Conservation (phyloP, 2,329 filamentous ascomycete species). For the Colletotrichum trifolii region DNA sequence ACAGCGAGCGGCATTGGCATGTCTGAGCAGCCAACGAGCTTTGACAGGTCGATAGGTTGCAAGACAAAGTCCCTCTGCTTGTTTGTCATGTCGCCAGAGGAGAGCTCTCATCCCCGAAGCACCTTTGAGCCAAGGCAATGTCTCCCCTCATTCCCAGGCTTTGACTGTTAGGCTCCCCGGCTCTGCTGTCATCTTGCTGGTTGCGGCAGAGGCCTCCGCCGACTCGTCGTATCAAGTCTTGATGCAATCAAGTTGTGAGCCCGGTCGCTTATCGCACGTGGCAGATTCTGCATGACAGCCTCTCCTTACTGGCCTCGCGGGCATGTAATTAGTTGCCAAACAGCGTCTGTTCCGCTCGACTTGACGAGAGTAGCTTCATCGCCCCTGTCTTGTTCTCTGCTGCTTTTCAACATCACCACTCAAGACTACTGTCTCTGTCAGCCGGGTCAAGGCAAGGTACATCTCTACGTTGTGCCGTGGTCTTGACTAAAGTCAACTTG, state of each 20-base stretch:
- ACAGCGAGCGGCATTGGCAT: too few species aligned
- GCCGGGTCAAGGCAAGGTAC: background rate
- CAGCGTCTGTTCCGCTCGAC: too few species aligned
- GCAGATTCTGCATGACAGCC: too few species aligned
- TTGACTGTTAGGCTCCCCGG: background rate
- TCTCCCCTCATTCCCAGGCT: too few species aligned
- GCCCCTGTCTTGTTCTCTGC: background rate
- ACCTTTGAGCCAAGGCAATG: too few species aligned
- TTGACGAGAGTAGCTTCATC: too few species aligned
- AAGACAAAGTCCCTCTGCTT: too few species aligned
- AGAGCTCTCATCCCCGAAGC: too few species aligned
- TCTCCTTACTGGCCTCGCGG: too few species aligned
- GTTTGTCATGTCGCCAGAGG: too few species aligned
- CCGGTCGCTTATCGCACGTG: slow-evolving; percentile 7
- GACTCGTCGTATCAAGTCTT: slow-evolving; percentile 36
- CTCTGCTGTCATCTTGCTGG: slow-evolving; percentile 29
- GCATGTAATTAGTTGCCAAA: background rate
- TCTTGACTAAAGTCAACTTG: background rate
- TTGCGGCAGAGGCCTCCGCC: slow-evolving; percentile 28
- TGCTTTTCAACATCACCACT: background rate
- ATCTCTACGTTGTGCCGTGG: background rate
- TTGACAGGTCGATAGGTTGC: too few species aligned
- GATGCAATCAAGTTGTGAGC: slow-evolving; percentile 12
- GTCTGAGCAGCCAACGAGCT: too few species aligned
- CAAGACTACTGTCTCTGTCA: background rate